A percentile compares a stretch with the other conserved stretches of the same genome.
Evolutionary conservation across 306 rosid genomes (phyloP).

Genomic region (Castanospermum australe): DNA sequence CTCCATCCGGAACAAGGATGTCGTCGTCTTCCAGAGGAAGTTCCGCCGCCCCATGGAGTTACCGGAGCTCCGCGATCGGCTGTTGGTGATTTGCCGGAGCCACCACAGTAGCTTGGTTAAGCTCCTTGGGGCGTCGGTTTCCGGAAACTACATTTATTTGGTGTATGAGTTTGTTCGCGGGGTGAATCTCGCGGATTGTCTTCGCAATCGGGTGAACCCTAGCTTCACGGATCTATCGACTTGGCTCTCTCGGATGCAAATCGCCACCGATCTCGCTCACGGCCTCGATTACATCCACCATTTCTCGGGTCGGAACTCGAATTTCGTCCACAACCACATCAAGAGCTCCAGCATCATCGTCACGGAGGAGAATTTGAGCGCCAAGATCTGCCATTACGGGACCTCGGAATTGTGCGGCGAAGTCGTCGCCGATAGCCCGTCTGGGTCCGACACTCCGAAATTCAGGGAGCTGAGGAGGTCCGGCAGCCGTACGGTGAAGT

Average conservation of each 20-base stretch:
- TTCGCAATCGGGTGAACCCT: constrained; percentile 72
- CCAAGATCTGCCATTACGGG: constrained; percentile 87
- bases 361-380: constrained; percentile 37
- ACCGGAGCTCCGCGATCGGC: constrained; percentile 49
- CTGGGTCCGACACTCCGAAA: background rate
- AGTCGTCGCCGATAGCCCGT: background rate
- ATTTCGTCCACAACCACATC: constrained; percentile 79
- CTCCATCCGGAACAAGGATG: constrained; percentile 51
- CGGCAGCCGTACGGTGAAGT: constrained; percentile 41
- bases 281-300: constrained; percentile 91
- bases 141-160: constrained; percentile 58
- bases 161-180: constrained; percentile 77
- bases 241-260: constrained; percentile 77
- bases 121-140: constrained; percentile 80
- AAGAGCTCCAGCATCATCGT: constrained; percentile 75
- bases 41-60: constrained; percentile 52
- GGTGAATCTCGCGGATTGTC: constrained; percentile 70
- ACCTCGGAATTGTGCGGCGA: constrained; percentile 82
- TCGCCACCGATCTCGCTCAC: constrained; percentile 88
- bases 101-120: constrained; percentile 72
- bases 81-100: constrained; percentile 57
- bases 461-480: constrained; percentile 21
- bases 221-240: constrained; percentile 65
- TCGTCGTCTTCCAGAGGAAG: constrained; percentile 63
- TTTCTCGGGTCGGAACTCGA: constrained; percentile 54